Base-by-base conservation (phyloP, 177 flowering plant species). In the Vitis hybrid region DNA sequence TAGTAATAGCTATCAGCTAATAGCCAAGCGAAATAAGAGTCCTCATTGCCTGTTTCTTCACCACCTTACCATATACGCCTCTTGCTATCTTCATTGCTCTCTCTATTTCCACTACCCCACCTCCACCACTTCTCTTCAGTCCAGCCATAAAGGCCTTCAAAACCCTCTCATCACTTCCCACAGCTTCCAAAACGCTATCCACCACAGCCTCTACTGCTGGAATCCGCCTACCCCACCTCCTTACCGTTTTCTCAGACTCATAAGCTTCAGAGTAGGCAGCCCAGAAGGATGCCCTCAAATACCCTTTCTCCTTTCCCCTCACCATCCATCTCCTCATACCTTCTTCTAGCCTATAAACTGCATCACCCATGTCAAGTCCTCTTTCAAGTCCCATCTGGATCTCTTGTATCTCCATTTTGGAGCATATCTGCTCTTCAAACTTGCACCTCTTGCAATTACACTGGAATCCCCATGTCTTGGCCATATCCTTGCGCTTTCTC, bases 261-360 rank as follows among this genome's bases (percentile, higher is more conserved):
- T 75, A 88, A 69, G 69, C 79, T 54, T 78, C 82, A 0, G 68
- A 70, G 75, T 81, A 88, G 1, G 87, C 86, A 3, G 4, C 67
- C 97, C 94, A 92, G 68, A 82, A 86, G 0, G 94, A 92, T n/a
- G 97, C 93, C 74, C 94, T 87, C 74, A 87, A 63, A 65, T 80
- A 90, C 2, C 92, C 93, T 58, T 83, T 94, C 68, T 87, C 96
- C 67, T 69, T 89, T 50, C 86, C 92, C 64, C 84, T 86, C 72
- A 84, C 75, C 77, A 74, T 71, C 86, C 83, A 80, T 69, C 77
- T 88, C 76, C 65, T 92, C 90, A 91, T 88, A 15, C 82, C 75
- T 70, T 91, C 91, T 77, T 94, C 99, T 67, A 90, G 24, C 73
- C 77, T 80, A 27, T 11, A 81, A 21, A 87, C 81, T 5, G 72